Evolutionary conservation across 1,284 basidiomycete genomes (phyloP), one percentile per base, ranked within the genome.

Genomic region (Sanghuangporus sanghuang): DNA sequence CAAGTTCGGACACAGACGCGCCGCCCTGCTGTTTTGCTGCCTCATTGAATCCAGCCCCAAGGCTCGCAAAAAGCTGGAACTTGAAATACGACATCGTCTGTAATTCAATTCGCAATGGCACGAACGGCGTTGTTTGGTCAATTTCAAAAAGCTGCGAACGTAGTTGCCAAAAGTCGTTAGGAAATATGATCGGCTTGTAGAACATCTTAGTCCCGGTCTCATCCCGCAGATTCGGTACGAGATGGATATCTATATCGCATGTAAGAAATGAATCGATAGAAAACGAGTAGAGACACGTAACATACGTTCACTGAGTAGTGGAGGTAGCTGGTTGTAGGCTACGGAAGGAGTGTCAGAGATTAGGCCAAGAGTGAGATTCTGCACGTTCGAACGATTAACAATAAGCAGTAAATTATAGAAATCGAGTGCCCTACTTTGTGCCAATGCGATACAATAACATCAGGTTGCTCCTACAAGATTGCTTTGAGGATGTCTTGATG

Each of bases 161-260:
- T 14, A 95, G 81, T 67, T 88, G 81, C 95, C 95, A 98, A 76
- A 98, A 98, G 73, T 98, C 95, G 73, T 98, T 98, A 6, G 93
- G 86, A 76, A 92, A 98, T 52, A 98, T 73, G 66, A 95, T 88
- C 1, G 96, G 96, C 70, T 86, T 90, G 79, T 96, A 95, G 69
- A 80, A 86, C 7, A 82, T 85, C 68, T 80, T 81, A 6, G 79
- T 80, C 11, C 85, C 88, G 32, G 83, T 84, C 40, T 80, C 74
- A 67, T 92, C 89, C 40, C 86, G 82, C 59, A 80, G 72, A 23
- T 77, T 78, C 0, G 83, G 81, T 54, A 90, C 74, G 39, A 88
- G 74, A 65, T 85, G 74, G 32, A 92, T 71, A 71, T 89, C 89
- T 91, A 61, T 49, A 61, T 7, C 21, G 44, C 44, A n/a, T 35